Evolutionary conservation across 768 basidiomycete species (phyloP), one percentile per base, ranked within the genome.

Genomic region (Leccinum ochraceum): DNA sequence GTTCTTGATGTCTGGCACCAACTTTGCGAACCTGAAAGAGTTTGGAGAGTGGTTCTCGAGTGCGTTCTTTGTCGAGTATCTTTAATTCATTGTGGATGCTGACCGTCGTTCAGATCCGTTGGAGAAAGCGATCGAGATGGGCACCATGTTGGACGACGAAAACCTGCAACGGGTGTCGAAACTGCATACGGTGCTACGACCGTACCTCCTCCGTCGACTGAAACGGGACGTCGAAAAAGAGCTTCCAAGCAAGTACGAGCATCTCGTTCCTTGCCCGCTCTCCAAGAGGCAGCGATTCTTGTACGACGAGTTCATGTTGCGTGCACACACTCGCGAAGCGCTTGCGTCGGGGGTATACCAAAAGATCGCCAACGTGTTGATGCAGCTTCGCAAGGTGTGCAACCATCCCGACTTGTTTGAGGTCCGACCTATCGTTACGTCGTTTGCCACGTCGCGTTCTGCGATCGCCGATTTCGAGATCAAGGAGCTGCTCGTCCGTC

Each of bases 201-300:
- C 97, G 0, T 98, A 97, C 76, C 84, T 98, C 20, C 86, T 98
- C 11, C 89, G 97, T 13, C 87, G 97, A n/a, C 81, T 98, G 60
- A 98, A 99, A 74, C 86, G 90, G n/a, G 95, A 98, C 69, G 97
- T 99, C 16, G 95, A 98, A 77, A 94, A 92, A 73, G 90, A 94
- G 65, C 79, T 99, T 5, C 97, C 97, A 1, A 93, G 89, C 76
- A 97, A 97, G 69, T 92, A 84, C 69, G 95, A 96, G 62, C 94
- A 97, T 71, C 83, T 95, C 53, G 85, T 94, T 20, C 81, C 95
- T 42, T 95, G 94, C 66, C 86, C 88, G 13, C 78, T 97, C 16
- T 95, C 94, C 37, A 96, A 95, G 70, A 83, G 94, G 11, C 94
- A 97, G 67, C 88, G 94, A n/a, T 94, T 92, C 71, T 80, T 97